Evolutionary conservation across 164 flowering plant genomes (phyloP), one percentile per base, ranked within the genome.

Genomic region (Paratinospora sagittata): DNA sequence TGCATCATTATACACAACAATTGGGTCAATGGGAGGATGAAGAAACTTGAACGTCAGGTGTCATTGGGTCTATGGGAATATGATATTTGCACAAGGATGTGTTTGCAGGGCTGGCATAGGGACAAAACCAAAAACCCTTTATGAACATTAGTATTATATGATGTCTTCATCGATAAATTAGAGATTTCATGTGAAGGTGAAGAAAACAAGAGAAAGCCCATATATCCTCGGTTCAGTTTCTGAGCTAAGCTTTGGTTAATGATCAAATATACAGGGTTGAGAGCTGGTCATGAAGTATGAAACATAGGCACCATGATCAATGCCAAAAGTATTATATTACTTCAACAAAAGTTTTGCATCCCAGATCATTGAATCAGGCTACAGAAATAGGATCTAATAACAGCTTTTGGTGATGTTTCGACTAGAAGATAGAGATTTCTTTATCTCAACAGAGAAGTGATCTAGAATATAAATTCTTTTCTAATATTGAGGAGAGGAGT

Each of bases 1-100:
- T 87, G 97, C 75, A 41, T 81, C n/a, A 70, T 89, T 65, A 84
- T 95, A 65, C 99, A 92, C 64, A 95, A 92, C 77, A 95, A 90
- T 70, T 95, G 98, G 98, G 84, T 95, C 57, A 91, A 84, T 75
- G 95, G 97, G 61, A 85, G 95, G 75, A 77, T 72, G 74, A 91
- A 85, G 80, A 92, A 95, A 71, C 84, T 95, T 7, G 87, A 85
- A 74, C 87, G 97, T 62, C 99, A 92, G 79, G 78, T 90, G 3
- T 71, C 61, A 1, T 87, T 96, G 0, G 95, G 96, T 52, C 76
- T 92, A 43, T 95, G 97, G 97, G 91, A 87, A 13, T 95, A 90
- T 68, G 95, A 92, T 62, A 67, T 65, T 39, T 79, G 83, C 78
- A 78, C 89, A 77, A 82, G 92, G 73, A 86, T 89, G 90, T 92